Base-by-base conservation (phyloP, 2,329 filamentous ascomycete species). In the Scopulariopsis brevicaulis region DNA sequence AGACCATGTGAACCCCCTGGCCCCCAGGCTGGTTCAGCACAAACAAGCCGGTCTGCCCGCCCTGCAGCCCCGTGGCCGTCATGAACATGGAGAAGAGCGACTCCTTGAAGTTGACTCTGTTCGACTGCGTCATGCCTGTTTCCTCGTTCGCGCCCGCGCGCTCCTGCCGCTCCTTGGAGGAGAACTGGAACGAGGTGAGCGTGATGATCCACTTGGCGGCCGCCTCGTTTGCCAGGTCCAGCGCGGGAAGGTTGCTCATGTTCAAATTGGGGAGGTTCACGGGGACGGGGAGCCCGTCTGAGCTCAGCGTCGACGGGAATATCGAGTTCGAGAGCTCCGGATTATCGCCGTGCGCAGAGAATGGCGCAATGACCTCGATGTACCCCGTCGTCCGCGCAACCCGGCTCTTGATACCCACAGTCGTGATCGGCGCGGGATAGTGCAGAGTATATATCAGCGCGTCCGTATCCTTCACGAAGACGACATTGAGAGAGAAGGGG, bases 1-100 rank as follows among this genome's bases (percentile, higher is more conserved):
- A 53, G 5, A 73, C 59, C 55, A 59, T 59, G 46, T 57, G 55
- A 3, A 57, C 46, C 11, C 55, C 55, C 10, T 53, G 46, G 7
- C 50, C 55, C 10, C 48, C 55, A 1, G 48, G 55, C n/a, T 57
- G 46, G 34, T 57, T 57, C 11, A 57, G 55, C 15, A 51, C 55
- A 43, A 57, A 78, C 3, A 78, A 63, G 2, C 73, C 71, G 0
- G 74, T 76, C 58, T 75, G 71, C 0, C 69, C 70, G 6, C 73
- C 75, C 51, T 78, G 74, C 4, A 77, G 65, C 2, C 77, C 77
- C 0, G 75, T 70, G 3, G 70, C 64, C 25, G 76, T 59, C 72
- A 74, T 75, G 62, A 77, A 75, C 64, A 80, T 73, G 37, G 71
- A 72, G 59, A 75, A 74, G 12, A 80, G 57, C 10, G 59, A 56